These are phyloP conservation scores for Gynandropsis gynandra DNA, from an alignment of 345 rosid species.

Conservation along the genomic window DNA sequence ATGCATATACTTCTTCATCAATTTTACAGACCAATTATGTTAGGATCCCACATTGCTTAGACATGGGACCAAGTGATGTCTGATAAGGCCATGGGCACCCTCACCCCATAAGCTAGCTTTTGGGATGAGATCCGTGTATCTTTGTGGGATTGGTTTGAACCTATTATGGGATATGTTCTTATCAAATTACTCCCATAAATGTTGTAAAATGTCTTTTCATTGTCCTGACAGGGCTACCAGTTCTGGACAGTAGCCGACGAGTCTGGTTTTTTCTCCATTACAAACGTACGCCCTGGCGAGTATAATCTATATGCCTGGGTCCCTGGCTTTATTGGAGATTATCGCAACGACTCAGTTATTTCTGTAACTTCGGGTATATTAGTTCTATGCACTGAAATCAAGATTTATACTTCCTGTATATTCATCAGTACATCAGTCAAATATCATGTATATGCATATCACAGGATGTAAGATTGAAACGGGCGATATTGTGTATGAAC, in stretches of 20 bases:
- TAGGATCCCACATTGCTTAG: too few species aligned
- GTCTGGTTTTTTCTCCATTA: slow-evolving; percentile 59
- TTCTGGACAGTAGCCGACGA: slow-evolving; percentile 72
- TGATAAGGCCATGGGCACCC: too few species aligned
- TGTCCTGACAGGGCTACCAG: slow-evolving; percentile 89
- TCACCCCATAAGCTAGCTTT: too few species aligned
- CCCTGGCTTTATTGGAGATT: slow-evolving; percentile 89
- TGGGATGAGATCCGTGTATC: too few species aligned
- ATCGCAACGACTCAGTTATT: slow-evolving; percentile 33
- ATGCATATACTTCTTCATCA: too few species aligned
- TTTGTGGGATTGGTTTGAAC: too few species aligned
- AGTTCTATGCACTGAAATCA: slow-evolving; percentile 10
- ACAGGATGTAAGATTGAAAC: slow-evolving; percentile 45
- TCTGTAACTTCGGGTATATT: slow-evolving; percentile 50
- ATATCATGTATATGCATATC: slow-evolving; percentile 8
- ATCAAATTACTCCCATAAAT: too few species aligned
- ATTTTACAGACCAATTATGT: too few species aligned
- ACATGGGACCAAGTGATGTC: too few species aligned
- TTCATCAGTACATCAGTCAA: background rate
- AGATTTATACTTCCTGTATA: background rate
- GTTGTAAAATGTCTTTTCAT: too few species aligned
- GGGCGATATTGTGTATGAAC: slow-evolving; percentile 62
- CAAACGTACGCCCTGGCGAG: slow-evolving; percentile 43
- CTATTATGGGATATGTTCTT: too few species aligned
- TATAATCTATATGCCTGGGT: slow-evolving; percentile 81